Percentiles rank a stretch among this genome's conserved stretches.
Evolutionary conservation across 2,329 filamentous ascomycete genomes (phyloP).

Genomic region (Aureobasidium sp.): DNA sequence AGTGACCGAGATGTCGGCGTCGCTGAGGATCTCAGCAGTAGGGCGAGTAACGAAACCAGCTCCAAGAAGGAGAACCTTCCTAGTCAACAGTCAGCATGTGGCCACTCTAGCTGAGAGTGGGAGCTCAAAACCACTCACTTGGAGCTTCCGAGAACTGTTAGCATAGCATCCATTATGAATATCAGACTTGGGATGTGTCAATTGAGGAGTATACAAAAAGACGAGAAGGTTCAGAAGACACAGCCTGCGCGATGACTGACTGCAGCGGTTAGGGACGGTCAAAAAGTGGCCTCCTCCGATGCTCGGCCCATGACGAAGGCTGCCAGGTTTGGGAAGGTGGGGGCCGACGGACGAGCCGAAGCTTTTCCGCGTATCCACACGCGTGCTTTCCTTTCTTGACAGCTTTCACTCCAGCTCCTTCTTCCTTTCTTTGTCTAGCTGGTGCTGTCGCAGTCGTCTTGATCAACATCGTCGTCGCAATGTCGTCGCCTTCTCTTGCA

Average conservation of each 20-base stretch:
- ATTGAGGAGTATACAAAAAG: conserved; percentile 4
- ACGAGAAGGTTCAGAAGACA: not conserved
- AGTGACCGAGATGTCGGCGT: conserved; percentile 51
- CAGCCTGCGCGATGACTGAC: conserved; percentile 18
- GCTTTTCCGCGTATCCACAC: conserved; percentile 5
- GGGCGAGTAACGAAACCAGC: conserved; percentile 50
- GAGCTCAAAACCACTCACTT: conserved; percentile 28
- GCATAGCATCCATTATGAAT: conserved; percentile 33
- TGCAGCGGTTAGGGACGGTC: not conserved
- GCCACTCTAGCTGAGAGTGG: not conserved
- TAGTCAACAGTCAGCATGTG: conserved; percentile 17
- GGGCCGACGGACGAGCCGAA: not conserved
- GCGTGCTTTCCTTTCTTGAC: conserved; percentile 7
- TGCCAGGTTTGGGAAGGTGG: not conserved
- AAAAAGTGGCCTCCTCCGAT: conserved; percentile 2
- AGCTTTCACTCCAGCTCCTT: conserved; percentile 6
- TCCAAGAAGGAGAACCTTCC: conserved; percentile 44
- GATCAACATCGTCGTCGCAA: conserved; percentile 19
- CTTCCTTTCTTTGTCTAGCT: not conserved
- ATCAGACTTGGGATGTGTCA: not conserved
- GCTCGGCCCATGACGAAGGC: conserved; percentile 1
- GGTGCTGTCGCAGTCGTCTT: conserved; percentile 15
- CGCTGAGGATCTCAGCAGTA: conserved; percentile 52
- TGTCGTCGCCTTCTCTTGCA: conserved; percentile 28
- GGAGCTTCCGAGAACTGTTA: conserved; percentile 19